Evolutionary conservation across 352 stramenopile species (phyloP).

Genomic region (Globisporangium yorkense): DNA sequence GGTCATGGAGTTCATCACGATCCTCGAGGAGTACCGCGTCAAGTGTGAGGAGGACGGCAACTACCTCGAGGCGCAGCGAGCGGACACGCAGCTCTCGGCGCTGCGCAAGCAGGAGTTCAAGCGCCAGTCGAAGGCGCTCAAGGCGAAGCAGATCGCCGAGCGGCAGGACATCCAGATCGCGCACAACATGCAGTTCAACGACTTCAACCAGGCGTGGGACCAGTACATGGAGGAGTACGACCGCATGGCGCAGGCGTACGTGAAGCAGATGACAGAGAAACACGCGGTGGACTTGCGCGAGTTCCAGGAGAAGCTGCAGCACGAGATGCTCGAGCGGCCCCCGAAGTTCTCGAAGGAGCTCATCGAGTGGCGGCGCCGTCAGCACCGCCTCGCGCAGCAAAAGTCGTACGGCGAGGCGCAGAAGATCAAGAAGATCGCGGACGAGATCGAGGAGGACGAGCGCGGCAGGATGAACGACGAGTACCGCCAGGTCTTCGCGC

Average conservation of each 20-base stretch:
- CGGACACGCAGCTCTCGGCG: constrained; percentile 82
- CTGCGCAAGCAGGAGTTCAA: constrained; percentile 90
- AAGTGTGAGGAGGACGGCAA: constrained; percentile 94
- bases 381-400: constrained; percentile 91
- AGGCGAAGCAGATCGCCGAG: constrained; percentile 88
- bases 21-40: constrained; percentile 91
- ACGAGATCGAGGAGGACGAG: constrained; percentile 92
- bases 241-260: constrained; percentile 91
- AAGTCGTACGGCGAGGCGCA: constrained; percentile 93
- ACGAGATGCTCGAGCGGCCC: constrained; percentile 81
- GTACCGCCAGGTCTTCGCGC: constrained; percentile 62
- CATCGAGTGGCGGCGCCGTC: constrained; percentile 91
- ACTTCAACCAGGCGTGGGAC: constrained; percentile 94
- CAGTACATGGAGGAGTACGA: constrained; percentile 95
- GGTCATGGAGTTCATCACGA: constrained; percentile 91
- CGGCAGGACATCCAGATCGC: constrained; percentile 93
- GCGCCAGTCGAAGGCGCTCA: constrained; percentile 88
- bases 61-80: constrained; percentile 90
- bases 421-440: constrained; percentile 93
- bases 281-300: constrained; percentile 79
- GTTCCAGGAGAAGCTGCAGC: constrained; percentile 87
- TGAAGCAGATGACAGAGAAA: constrained; percentile 93
- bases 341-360: constrained; percentile 93
- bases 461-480: constrained; percentile 84
- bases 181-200: constrained; percentile 94